These are phyloP conservation scores for Didymella keratinophila DNA, from an alignment of 2,329 filamentous ascomycete genomes.

Conservation along the genomic window DNA sequence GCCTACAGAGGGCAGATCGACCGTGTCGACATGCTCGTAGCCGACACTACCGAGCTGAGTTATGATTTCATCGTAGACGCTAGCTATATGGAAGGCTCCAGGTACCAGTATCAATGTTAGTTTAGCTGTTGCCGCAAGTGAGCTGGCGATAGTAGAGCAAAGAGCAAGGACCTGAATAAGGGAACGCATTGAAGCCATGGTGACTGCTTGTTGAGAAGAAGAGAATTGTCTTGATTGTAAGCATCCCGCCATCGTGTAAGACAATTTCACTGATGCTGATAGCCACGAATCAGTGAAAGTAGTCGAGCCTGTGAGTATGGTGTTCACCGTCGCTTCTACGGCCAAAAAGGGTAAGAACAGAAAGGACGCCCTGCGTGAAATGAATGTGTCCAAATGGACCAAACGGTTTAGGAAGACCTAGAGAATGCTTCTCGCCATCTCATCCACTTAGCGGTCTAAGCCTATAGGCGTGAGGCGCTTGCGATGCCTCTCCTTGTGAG, in stretches of 20 bases:
- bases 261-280: neutral
- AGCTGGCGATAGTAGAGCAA: neutral
- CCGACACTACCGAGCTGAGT: slow-evolving; percentile 19
- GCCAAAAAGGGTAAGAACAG: neutral
- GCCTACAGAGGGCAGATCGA: slow-evolving; percentile 37
- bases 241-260: neutral
- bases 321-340: neutral
- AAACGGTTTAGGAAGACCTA: neutral
- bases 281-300: neutral
- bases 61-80: slow-evolving; percentile 30
- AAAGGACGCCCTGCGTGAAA: slow-evolving; percentile 3
- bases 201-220: neutral
- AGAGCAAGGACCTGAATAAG: neutral
- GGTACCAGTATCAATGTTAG: slow-evolving; percentile 25
- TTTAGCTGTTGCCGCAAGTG: neutral
- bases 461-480: neutral
- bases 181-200: neutral
- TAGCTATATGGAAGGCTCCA: slow-evolving; percentile 33
- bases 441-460: neutral
- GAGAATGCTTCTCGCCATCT: neutral
- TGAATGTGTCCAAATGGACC: neutral
- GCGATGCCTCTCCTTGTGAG: neutral
- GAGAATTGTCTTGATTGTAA: neutral
- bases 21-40: slow-evolving; percentile 25
- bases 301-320: neutral